These are phyloP conservation scores for Cercospora citrullina DNA, from an alignment of 2,329 filamentous ascomycete species.

Conservation along the genomic window DNA sequence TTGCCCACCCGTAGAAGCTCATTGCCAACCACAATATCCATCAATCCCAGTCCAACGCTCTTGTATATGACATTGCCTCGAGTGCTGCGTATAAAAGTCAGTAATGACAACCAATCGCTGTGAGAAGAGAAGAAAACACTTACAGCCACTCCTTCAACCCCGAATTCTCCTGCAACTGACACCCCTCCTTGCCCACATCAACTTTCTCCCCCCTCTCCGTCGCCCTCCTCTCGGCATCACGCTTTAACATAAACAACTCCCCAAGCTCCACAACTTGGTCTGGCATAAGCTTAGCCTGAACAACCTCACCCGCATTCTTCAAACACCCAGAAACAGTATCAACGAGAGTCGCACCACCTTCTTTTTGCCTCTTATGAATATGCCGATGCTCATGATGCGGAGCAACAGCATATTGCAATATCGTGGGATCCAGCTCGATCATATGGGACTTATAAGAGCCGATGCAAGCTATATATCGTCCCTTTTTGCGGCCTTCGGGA, in stretches of 20 bases:
- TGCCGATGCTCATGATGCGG: constrained; percentile 56
- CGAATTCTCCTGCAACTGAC: constrained; percentile 40
- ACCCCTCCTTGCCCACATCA: constrained; percentile 23
- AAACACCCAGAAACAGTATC: constrained; percentile 75
- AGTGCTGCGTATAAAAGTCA: constrained; percentile 50
- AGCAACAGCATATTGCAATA: constrained; percentile 65
- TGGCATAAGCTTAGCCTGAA: constrained; percentile 71
- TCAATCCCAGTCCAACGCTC: constrained; percentile 66
- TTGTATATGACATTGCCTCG: constrained; percentile 69
- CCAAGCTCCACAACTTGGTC: constrained; percentile 83
- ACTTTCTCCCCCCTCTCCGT: constrained; percentile 32
- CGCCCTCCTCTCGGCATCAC: constrained; percentile 48
- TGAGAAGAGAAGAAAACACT: neutral
- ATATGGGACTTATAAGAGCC: constrained; percentile 72
- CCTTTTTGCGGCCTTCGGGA: constrained; percentile 67
- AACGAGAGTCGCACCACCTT: constrained; percentile 62
- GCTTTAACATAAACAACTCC: constrained; percentile 69
- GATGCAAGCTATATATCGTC: constrained; percentile 69
- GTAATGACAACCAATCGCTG: constrained; percentile 29
- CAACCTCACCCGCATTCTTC: constrained; percentile 82
- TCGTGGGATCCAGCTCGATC: constrained; percentile 77
- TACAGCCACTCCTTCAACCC: constrained; percentile 54
- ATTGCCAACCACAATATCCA: constrained; percentile 65
- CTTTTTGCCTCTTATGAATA: constrained; percentile 63
- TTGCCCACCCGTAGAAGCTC: constrained; percentile 59